A percentile compares a stretch with the other conserved stretches of the same genome.
phyloP scores from a whole-genome alignment of 139 green algal species.

The Marvania coccoides region DNA sequence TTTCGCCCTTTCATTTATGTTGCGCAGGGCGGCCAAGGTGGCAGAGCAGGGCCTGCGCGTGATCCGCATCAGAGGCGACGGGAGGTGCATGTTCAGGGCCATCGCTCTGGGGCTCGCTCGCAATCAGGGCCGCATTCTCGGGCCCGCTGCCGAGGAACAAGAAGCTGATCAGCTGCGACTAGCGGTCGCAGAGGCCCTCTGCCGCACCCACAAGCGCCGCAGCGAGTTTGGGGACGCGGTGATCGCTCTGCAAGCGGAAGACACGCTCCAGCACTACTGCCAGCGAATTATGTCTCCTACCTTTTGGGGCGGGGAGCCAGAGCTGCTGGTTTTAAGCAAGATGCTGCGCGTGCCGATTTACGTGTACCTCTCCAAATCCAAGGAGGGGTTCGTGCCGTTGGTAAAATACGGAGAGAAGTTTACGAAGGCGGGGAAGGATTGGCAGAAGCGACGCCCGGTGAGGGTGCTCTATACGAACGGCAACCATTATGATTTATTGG shows the following conservation, averaged over 20 bases:
- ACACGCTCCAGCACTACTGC: slow-evolving; percentile 48
- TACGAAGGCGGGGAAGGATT: slow-evolving; percentile 16
- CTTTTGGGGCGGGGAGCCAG: slow-evolving; percentile 65
- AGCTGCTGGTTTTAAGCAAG: slow-evolving; percentile 54
- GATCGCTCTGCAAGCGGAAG: slow-evolving; percentile 30
- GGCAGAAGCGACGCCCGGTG: slow-evolving; percentile 19
- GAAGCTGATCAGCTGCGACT: slow-evolving; percentile 49
- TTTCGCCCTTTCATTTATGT: too few species aligned
- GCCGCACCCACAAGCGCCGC: slow-evolving; percentile 28
- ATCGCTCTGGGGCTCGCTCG: slow-evolving; percentile 40
- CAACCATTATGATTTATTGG: slow-evolving; percentile 68
- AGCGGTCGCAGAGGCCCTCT: slow-evolving; percentile 51
- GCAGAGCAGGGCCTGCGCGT: slow-evolving; percentile 13
- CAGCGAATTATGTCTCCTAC: slow-evolving; percentile 25
- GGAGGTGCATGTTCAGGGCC: slow-evolving; percentile 60
- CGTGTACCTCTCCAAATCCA: slow-evolving; percentile 25
- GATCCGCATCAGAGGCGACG: slow-evolving; percentile 37
- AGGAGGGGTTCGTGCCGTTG: slow-evolving; percentile 34
- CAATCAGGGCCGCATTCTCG: slow-evolving; percentile 38
- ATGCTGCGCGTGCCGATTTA: slow-evolving; percentile 47
- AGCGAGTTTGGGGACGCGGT: slow-evolving; percentile 40
- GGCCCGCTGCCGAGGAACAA: slow-evolving; percentile 17
- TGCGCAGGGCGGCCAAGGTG: not conserved
- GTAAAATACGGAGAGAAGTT: slow-evolving; percentile 52
- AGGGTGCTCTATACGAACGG: slow-evolving; percentile 38